Evolutionary conservation across 306 rosid genomes (phyloP), one percentile per base, ranked within the genome.

Genomic region (Castanea crenata): DNA sequence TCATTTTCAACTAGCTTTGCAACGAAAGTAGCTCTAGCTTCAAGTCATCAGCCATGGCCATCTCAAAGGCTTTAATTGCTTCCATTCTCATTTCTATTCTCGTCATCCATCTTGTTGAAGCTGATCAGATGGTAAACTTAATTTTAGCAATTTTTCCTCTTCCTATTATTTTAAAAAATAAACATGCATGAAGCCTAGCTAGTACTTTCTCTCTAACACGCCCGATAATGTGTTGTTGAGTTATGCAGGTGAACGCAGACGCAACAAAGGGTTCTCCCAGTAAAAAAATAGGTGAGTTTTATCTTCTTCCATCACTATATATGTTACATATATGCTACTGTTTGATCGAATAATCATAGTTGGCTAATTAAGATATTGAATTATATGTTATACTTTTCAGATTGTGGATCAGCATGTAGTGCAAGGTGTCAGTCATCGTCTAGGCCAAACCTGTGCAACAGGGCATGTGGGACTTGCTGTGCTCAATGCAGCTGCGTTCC

Each of bases 381-480:
- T 4, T 6, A 65, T 6, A 38, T 38, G 44, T 38, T 38, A 7
- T 7, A 0, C 44, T 19, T 27, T 11, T 38, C 35, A 88, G 91
- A 88, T 69, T 88, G 92, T 20, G 85, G 82, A 12, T 81, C 34
- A 19, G 75, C 82, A 6, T 86, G 89, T 51, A 35, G n/a, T 55
- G 79, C 78, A 23, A 79, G 90, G 82, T 86, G 92, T 71, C 64
- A 44, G 65, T 63, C 75, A 29, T 78, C 87, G 9, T 80, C 84
- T 8, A 79, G 92, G 81, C 88, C 73, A 5, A 55, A 3, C 0
- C 75, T 84, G 5, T 89, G 92, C 76, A 82, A 82, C 59, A 78
- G 92, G 27, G 88, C 92, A 0, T 86, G 90, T 31, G 85, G 91
- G 1, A 89, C 89, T 3, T 87, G 93, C 70, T 87, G 93, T 58